These are phyloP conservation scores for Solanum clarkiae DNA, from an alignment of 257 asterid genomes.

Conservation along the genomic window DNA sequence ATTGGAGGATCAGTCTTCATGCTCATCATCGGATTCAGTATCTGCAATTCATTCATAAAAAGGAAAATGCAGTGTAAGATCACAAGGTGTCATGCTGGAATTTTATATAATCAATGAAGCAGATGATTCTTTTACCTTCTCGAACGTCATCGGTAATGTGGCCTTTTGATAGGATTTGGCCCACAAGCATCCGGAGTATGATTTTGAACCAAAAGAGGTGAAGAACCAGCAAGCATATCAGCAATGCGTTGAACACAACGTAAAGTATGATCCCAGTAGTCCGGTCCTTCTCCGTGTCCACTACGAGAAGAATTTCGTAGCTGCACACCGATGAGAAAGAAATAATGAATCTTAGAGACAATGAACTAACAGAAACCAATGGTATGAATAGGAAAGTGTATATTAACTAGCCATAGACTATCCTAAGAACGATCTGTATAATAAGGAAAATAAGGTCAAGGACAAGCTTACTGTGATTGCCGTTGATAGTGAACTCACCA, in stretches of 20 bases:
- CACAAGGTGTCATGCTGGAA: neutral
- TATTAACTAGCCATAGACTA: no score
- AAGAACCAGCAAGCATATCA: slow-evolving; percentile 10
- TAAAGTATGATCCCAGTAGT: neutral
- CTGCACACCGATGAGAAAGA: neutral
- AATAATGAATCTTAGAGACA: no score
- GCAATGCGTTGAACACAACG: slow-evolving; percentile 12
- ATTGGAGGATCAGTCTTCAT: slow-evolving; percentile 4
- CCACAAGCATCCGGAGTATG: slow-evolving; percentile 5
- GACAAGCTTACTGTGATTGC: neutral
- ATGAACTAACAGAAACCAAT: neutral
- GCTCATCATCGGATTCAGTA: slow-evolving; percentile 16
- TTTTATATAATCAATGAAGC: neutral
- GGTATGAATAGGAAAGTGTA: no score
- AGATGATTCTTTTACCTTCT: slow-evolving; percentile 13
- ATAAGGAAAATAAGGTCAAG: no score
- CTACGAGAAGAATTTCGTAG: slow-evolving; percentile 7
- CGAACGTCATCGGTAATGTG: slow-evolving; percentile 16
- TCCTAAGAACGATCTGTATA: no score
- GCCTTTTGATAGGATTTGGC: slow-evolving; percentile 13
- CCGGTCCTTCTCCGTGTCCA: neutral
- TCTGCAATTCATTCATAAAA: slow-evolving; percentile 1
- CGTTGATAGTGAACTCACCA: slow-evolving; percentile 4
- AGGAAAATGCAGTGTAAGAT: neutral
- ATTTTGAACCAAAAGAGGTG: slow-evolving; percentile 16